phyloP scores from a whole-genome alignment of 2,329 filamentous ascomycete genomes.

The Stachybotrys echinatus region DNA sequence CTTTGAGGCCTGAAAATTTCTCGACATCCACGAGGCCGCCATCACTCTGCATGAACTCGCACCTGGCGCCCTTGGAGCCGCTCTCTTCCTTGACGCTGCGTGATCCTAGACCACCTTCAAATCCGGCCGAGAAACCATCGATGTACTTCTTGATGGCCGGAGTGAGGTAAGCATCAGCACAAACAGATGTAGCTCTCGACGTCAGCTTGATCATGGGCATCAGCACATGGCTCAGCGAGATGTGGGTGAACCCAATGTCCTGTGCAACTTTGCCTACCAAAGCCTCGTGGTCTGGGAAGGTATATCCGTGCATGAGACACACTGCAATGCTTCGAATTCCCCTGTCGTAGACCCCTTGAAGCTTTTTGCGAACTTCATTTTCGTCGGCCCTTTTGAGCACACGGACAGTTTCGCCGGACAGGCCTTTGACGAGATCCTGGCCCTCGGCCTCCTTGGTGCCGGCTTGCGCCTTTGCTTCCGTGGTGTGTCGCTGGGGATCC shows the following conservation, averaged over 20 bases:
- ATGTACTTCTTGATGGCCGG: conserved; percentile 36
- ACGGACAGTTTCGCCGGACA: conserved; percentile 65
- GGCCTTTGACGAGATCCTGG: conserved; percentile 59
- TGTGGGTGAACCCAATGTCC: conserved; percentile 70
- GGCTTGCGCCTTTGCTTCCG: conserved; percentile 48
- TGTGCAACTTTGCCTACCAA: conserved; percentile 69
- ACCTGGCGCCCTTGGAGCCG: conserved; percentile 67
- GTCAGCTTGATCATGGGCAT: conserved; percentile 41
- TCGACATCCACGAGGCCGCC: conserved; percentile 70
- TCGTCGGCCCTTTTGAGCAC: conserved; percentile 57
- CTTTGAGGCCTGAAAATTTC: conserved; percentile 77
- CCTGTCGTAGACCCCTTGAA: conserved; percentile 57
- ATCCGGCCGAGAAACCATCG: conserved; percentile 76
- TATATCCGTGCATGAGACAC: conserved; percentile 89
- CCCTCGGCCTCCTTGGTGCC: conserved; percentile 40
- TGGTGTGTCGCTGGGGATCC: conserved; percentile 61
- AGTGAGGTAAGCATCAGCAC: conserved; percentile 39
- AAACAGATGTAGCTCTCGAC: conserved; percentile 35
- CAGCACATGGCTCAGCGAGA: conserved; percentile 49
- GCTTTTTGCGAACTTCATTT: conserved; percentile 47
- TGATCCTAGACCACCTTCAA: conserved; percentile 73
- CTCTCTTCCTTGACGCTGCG: conserved; percentile 64
- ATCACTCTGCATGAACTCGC: conserved; percentile 94
- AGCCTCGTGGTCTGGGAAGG: conserved; percentile 80
- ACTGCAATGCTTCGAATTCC: conserved; percentile 81